Percentiles rank a stretch among this genome's conserved stretches.
Conservation (phyloP, 805 yeast genomes). For the Teunomyces cretensis region DNA sequence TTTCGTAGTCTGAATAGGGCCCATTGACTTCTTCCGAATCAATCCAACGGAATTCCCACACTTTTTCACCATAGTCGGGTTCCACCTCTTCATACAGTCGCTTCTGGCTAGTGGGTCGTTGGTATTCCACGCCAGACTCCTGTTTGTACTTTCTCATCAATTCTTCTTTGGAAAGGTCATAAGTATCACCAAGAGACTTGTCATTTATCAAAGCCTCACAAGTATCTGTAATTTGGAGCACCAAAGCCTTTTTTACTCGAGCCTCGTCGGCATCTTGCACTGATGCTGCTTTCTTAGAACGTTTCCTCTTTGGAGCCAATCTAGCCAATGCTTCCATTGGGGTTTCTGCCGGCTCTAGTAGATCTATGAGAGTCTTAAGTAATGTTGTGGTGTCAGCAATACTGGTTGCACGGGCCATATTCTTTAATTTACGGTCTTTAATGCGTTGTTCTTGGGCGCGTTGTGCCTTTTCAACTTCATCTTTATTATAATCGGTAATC, state of each 20-base stretch:
- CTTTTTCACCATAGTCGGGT: slow-evolving; percentile 26
- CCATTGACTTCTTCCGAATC: slow-evolving; percentile 45
- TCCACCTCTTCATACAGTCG: slow-evolving; percentile 20
- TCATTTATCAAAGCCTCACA: slow-evolving; percentile 45
- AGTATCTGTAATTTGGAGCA: slow-evolving; percentile 46
- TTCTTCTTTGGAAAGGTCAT: slow-evolving; percentile 58
- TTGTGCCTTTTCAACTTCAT: slow-evolving; percentile 44
- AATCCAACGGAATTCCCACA: slow-evolving; percentile 53
- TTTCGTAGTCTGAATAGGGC: slow-evolving; percentile 51
- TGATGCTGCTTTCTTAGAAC: slow-evolving; percentile 10
- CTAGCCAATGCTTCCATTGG: slow-evolving; percentile 54
- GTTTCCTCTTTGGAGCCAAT: slow-evolving; percentile 28
- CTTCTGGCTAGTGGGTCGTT: slow-evolving; percentile 18
- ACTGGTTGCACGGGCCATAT: not conserved
- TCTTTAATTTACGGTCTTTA: not conserved
- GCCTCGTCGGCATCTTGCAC: not conserved
- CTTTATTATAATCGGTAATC: slow-evolving; percentile 32
- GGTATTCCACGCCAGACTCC: slow-evolving; percentile 41
- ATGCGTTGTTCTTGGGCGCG: slow-evolving; percentile 28
- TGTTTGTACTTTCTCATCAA: slow-evolving; percentile 44
- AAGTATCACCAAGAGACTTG: slow-evolving; percentile 43
- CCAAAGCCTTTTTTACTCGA: slow-evolving; percentile 3
- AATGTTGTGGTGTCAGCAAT: slow-evolving; percentile 4
- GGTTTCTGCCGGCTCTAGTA: slow-evolving; percentile 58
- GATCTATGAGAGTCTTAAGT: slow-evolving; percentile 34